These are phyloP conservation scores for Cyberlindnera xishuangbannaensis DNA, from an alignment of 805 yeast species.

Conservation along the genomic window DNA sequence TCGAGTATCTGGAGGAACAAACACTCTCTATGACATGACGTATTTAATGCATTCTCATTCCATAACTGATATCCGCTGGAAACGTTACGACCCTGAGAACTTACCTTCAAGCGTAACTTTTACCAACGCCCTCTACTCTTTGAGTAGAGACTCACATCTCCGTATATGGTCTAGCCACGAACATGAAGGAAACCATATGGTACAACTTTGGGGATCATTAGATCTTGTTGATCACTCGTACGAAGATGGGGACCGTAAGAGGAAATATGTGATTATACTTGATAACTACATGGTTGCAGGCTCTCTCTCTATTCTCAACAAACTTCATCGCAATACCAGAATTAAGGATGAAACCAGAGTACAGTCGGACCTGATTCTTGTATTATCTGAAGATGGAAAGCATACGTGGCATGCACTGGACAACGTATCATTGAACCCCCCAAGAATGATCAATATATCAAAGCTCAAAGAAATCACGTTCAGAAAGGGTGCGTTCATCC, in stretches of 20 bases:
- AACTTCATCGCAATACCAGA: slow-evolving; percentile 14
- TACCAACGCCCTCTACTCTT: slow-evolving; percentile 55
- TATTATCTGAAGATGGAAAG: slow-evolving; percentile 35
- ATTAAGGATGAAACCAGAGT: slow-evolving; percentile 2
- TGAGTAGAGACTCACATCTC: slow-evolving; percentile 52
- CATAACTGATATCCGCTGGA: slow-evolving; percentile 58
- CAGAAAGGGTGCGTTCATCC: slow-evolving; percentile 24
- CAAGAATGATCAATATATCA: slow-evolving; percentile 42
- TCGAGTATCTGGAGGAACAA: slow-evolving; percentile 57
- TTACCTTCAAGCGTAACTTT: slow-evolving; percentile 28
- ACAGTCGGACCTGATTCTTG: slow-evolving; percentile 36
- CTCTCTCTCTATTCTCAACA: slow-evolving; percentile 8
- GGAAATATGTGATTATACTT: slow-evolving; percentile 32
- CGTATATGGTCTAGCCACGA: slow-evolving; percentile 69
- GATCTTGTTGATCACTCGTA: slow-evolving; percentile 22
- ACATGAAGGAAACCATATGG: slow-evolving; percentile 47
- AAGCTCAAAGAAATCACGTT: slow-evolving; percentile 28
- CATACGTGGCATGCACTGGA: slow-evolving; percentile 41
- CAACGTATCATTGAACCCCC: slow-evolving; percentile 50
- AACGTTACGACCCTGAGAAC: slow-evolving; percentile 27
- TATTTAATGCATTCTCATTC: slow-evolving; percentile 61
- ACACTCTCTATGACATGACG: slow-evolving; percentile 60
- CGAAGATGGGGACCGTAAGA: slow-evolving; percentile 7
- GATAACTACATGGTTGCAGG: slow-evolving; percentile 24
- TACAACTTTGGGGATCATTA: slow-evolving; percentile 51